These are phyloP conservation scores for Zygoascus tannicola DNA, from an alignment of 805 yeast species.

Conservation along the genomic window DNA sequence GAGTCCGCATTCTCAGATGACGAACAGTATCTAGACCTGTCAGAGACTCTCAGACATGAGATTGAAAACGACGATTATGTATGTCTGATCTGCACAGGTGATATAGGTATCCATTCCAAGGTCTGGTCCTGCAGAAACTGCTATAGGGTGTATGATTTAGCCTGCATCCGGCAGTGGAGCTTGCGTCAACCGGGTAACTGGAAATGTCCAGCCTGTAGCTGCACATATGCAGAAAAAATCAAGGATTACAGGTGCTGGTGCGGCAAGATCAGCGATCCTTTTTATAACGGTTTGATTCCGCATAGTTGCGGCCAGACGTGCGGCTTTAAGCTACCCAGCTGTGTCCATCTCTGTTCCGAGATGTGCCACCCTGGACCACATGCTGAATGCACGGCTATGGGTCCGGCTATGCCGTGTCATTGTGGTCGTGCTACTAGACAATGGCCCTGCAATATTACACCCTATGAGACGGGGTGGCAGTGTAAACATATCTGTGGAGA, in stretches of 20 bases:
- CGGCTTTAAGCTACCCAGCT: slow-evolving; percentile 38
- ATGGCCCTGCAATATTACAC: slow-evolving; percentile 64
- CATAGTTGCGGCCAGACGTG: slow-evolving; percentile 89
- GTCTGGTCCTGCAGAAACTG: slow-evolving; percentile 78
- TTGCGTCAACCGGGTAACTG: slow-evolving; percentile 40
- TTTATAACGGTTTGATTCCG: slow-evolving; percentile 43
- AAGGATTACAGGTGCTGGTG: slow-evolving; percentile 76
- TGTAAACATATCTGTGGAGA: slow-evolving; percentile 58
- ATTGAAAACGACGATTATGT: slow-evolving; percentile 60
- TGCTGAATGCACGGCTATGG: slow-evolving; percentile 68
- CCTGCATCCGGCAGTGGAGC: slow-evolving; percentile 86
- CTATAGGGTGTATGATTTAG: slow-evolving; percentile 74
- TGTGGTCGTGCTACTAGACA: slow-evolving; percentile 66
- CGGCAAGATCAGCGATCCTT: slow-evolving; percentile 64
- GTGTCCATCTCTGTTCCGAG: slow-evolving; percentile 63
- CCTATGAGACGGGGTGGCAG: slow-evolving; percentile 54
- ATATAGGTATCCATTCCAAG: slow-evolving; percentile 52
- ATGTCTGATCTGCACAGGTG: slow-evolving; percentile 84
- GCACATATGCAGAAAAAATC: slow-evolving; percentile 38
- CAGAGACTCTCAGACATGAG: slow-evolving; percentile 40
- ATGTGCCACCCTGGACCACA: slow-evolving; percentile 90
- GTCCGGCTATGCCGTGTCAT: slow-evolving; percentile 57
- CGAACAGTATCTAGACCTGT: slow-evolving; percentile 20
- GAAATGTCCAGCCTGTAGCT: slow-evolving; percentile 84
- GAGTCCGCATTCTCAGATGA: too few relatives aligned